Evolutionary conservation across 2,329 filamentous ascomycete genomes (phyloP).

Genomic region (Fusarium nisikadoi): DNA sequence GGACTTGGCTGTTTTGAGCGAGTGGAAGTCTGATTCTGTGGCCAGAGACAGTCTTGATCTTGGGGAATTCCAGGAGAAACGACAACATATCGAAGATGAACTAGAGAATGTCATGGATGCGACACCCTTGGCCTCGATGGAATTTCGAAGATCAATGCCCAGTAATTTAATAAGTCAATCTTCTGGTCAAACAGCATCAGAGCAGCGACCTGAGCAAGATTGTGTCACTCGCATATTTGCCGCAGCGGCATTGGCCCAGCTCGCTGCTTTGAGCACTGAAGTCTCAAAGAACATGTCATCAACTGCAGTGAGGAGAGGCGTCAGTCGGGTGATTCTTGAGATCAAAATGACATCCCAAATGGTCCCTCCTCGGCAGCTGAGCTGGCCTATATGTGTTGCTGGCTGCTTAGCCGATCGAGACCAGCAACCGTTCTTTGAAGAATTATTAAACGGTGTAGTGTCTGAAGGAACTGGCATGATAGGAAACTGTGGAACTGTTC

Average conservation of each 20-base stretch:
- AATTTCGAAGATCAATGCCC: fast-evolving
- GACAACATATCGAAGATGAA: not conserved
- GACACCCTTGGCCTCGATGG: not conserved
- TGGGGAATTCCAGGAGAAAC: fast-evolving
- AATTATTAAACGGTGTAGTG: fast-evolving
- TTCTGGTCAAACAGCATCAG: fast-evolving
- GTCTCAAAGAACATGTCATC: fast-evolving
- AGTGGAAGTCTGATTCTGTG: fast-evolving
- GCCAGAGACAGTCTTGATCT: fast-evolving
- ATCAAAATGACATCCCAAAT: not conserved
- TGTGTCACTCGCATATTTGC: constrained; percentile 2
- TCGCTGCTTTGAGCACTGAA: not conserved
- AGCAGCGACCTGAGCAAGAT: not conserved
- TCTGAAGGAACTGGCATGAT: not conserved
- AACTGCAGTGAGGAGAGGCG: not conserved
- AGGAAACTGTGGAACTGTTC: not conserved
- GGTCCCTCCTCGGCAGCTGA: not conserved
- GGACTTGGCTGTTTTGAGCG: not conserved
- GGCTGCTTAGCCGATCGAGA: not conserved
- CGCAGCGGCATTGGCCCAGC: not conserved
- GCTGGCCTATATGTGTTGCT: not conserved
- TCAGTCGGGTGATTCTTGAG: not conserved
- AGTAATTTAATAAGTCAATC: not conserved
- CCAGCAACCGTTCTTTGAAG: not conserved
- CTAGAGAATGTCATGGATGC: not conserved